Percentiles rank a stretch among this genome's conserved stretches.
phyloP scores from a whole-genome alignment of 768 basidiomycete species.

The Russula lepida region DNA sequence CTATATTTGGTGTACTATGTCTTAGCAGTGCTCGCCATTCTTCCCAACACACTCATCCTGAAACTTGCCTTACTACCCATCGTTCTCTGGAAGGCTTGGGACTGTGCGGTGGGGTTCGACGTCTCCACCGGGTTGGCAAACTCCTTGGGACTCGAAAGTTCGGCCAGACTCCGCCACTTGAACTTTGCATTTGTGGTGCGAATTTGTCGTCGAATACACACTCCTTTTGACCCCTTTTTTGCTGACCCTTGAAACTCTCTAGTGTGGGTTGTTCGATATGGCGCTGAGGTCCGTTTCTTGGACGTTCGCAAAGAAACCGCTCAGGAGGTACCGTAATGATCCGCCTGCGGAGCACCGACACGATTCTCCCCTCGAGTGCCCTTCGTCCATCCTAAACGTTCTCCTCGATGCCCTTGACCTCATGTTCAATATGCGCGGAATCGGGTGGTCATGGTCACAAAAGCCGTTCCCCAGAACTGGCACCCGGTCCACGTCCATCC shows the following conservation, averaged over 20 bases:
- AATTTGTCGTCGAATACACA: neutral
- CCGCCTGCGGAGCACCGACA: neutral
- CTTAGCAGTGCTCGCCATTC: constrained; percentile 12
- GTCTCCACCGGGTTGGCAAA: neutral
- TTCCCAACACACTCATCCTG: constrained; percentile 4
- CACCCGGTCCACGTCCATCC: neutral
- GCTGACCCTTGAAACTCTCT: neutral
- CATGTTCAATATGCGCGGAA: constrained; percentile 12
- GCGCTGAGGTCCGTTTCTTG: constrained; percentile 6
- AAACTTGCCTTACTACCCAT: constrained; percentile 6
- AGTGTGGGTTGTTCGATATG: neutral
- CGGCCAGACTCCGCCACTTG: neutral
- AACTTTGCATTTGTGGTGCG: constrained; percentile 13
- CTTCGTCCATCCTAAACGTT: neutral
- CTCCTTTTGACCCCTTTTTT: no score
- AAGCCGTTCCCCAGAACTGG: neutral
- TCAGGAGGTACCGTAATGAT: constrained; percentile 9
- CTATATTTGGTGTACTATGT: neutral
- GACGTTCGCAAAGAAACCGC: constrained; percentile 1
- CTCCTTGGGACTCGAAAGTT: neutral
- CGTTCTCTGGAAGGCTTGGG: constrained; percentile 7
- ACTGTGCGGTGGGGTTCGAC: constrained; percentile 1
- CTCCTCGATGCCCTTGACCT: constrained; percentile 17
- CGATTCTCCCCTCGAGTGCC: neutral
- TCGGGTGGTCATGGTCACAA: constrained; percentile 20